Percentiles rank a stretch among this genome's conserved stretches.
Conservation (phyloP, 306 rosid genomes). For the Castanea crenata region DNA sequence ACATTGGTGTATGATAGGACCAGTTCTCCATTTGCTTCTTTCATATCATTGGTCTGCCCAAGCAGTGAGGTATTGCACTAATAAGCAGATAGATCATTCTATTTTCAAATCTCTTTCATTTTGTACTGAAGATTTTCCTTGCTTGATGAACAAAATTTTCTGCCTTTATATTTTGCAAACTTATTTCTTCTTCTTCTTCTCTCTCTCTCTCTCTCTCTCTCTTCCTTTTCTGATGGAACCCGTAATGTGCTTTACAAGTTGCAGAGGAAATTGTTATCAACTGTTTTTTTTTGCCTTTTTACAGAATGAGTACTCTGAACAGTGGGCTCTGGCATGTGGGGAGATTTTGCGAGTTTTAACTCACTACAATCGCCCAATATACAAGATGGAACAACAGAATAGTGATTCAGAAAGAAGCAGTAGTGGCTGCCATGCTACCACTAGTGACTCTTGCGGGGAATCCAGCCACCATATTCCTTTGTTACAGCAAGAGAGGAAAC, state of each 20-base stretch:
- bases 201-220: background rate
- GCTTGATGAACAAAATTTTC: background rate
- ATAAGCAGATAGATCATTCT: constrained; percentile 7
- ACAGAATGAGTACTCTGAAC: constrained; percentile 93
- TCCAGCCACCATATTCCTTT: constrained; percentile 42
- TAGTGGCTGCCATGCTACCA: constrained; percentile 80
- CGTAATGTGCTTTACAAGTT: constrained; percentile 9
- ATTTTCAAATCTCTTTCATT: constrained; percentile 11
- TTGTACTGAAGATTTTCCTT: background rate
- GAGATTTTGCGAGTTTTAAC: constrained; percentile 92
- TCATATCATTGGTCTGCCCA: constrained; percentile 90
- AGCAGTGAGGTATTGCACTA: constrained; percentile 63
- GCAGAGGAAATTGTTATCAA: background rate
- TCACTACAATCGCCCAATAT: constrained; percentile 95
- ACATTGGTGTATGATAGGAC: constrained; percentile 68
- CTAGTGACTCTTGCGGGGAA: constrained; percentile 60
- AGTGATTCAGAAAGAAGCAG: constrained; percentile 78
- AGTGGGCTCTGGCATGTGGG: constrained; percentile 98
- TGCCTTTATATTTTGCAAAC: constrained; percentile 6
- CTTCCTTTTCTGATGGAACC: constrained; percentile 3
- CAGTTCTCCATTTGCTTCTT: constrained; percentile 83
- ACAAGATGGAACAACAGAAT: constrained; percentile 60
- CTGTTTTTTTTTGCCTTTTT: constrained; percentile 10
- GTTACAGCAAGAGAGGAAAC: constrained; percentile 78
- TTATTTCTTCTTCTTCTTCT: background rate